Evolutionary conservation across 306 rosid genomes (phyloP).

Genomic region (Quercus dentata): DNA sequence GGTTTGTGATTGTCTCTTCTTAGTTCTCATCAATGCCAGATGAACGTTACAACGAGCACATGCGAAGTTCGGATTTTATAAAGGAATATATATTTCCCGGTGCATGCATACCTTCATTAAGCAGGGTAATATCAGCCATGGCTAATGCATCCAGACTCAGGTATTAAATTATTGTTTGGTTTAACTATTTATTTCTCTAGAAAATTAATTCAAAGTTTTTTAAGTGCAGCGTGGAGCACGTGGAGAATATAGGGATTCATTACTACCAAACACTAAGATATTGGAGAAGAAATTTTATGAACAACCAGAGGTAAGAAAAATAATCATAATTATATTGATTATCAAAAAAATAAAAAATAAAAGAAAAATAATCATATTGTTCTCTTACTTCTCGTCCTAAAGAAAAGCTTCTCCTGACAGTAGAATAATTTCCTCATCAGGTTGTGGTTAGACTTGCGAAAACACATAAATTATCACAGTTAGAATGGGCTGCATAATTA

Average conservation of each 20-base stretch:
- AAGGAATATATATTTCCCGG: constrained; percentile 89
- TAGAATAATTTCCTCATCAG: too few relatives aligned
- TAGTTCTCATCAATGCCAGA: constrained; percentile 84
- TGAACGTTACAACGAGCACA: constrained; percentile 64
- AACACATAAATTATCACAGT: too few relatives aligned
- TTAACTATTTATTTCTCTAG: not conserved
- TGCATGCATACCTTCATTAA: constrained; percentile 76
- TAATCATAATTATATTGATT: not conserved
- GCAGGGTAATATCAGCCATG: constrained; percentile 81
- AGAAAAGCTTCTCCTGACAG: too few relatives aligned
- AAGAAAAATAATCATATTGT: not conserved
- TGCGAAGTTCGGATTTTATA: constrained; percentile 78
- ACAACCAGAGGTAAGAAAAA: constrained; percentile 45
- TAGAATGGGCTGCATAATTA: too few relatives aligned
- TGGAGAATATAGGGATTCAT: constrained; percentile 82
- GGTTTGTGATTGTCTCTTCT: not conserved
- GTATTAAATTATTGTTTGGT: constrained; percentile 29
- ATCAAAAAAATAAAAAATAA: too few relatives aligned
- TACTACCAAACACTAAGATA: constrained; percentile 78
- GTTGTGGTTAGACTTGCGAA: too few relatives aligned
- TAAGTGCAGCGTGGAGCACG: constrained; percentile 62
- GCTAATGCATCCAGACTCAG: constrained; percentile 54
- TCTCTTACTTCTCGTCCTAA: not conserved
- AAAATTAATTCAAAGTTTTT: not conserved
- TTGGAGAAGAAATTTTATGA: constrained; percentile 84